Evolutionary conservation across 1,284 basidiomycete genomes (phyloP), one percentile per base, ranked within the genome.

Genomic region (Taiwanofungus camphoratus): DNA sequence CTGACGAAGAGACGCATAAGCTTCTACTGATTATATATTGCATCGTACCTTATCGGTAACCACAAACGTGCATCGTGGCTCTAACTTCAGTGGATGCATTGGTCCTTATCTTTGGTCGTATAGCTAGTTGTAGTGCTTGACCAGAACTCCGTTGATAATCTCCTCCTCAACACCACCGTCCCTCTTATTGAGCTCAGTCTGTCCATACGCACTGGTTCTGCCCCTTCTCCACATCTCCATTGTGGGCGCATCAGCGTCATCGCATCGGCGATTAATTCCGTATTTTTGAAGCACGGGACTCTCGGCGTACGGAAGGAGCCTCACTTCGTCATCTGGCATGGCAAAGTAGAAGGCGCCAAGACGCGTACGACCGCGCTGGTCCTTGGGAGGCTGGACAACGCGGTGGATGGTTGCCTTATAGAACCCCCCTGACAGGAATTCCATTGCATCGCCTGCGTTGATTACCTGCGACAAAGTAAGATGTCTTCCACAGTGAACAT

Each of bases 371-470:
- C 67, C 62, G 9, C 60, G 66, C 52, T 79, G 76, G 52, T 79
- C 75, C 1, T 56, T 49, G 2, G 73, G 73, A 1, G 72, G 74
- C 45, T 69, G 65, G 8, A 69, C 48, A 29, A 76, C 71, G 47
- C 68, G 61, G 47, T 59, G 59, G 33, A 61, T 57, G 4, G 57
- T 64, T 12, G 60, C 60, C 48, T 65, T 66, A 57, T 71, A 64
- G 49, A 63, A 68, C 5, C 71, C 73, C 3, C 76, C 77, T 0
- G 74, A 76, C 5, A 81, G 61, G 59, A 80, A 79, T 29, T 73
- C 69, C 35, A 79, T 54, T 0, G 69, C 68, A 49, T 84, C 82
- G 13, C 81, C 82, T 0, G 72, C 70, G 51, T 85, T 79, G 50
- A 79, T 64, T 27, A 75, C 67, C 72, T 73, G 23, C 8, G 30